These are phyloP conservation scores for Saitozyma podzolica DNA, from an alignment of 768 basidiomycete genomes.

Conservation along the genomic window DNA sequence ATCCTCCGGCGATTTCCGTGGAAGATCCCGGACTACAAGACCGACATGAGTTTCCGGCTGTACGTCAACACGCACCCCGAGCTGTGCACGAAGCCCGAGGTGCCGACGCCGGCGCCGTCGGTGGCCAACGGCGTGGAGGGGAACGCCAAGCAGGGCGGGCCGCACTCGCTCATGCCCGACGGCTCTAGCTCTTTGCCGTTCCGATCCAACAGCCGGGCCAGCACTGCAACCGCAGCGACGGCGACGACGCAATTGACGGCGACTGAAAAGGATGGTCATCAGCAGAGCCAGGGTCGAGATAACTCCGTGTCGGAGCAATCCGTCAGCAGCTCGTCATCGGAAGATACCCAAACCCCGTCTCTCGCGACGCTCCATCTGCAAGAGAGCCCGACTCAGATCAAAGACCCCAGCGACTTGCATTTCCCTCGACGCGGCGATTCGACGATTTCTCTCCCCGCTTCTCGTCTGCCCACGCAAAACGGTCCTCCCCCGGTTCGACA, in stretches of 20 bases:
- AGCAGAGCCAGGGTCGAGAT: too few relatives aligned
- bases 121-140: slow-evolving; percentile 29
- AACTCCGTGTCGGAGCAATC: slow-evolving; percentile 12
- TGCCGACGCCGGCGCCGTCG: slow-evolving; percentile 41
- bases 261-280: slow-evolving; percentile 12
- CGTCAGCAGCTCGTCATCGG: slow-evolving; percentile 11
- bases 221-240: slow-evolving; percentile 19
- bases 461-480: slow-evolving; percentile 29
- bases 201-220: slow-evolving; percentile 26
- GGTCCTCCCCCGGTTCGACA: slow-evolving; percentile 13
- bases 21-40: slow-evolving; percentile 95
- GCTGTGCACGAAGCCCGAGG: slow-evolving; percentile 58
- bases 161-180: slow-evolving; percentile 33
- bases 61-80: slow-evolving; percentile 94
- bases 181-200: slow-evolving; percentile 45
- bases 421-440: slow-evolving; percentile 75
- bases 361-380: slow-evolving; percentile 36
- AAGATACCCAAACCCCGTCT: slow-evolving; percentile 10
- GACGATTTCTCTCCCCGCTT: slow-evolving; percentile 62
- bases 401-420: slow-evolving; percentile 68
- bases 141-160: slow-evolving; percentile 29
- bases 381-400: slow-evolving; percentile 64
- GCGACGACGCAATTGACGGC: slow-evolving; percentile 7
- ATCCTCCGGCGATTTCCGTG: slow-evolving; percentile 94
- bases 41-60: slow-evolving; percentile 83